Percentiles rank a stretch among this genome's conserved stretches.
Conservation (phyloP, 768 basidiomycete species). For the Hygrocybe coccinea region DNA sequence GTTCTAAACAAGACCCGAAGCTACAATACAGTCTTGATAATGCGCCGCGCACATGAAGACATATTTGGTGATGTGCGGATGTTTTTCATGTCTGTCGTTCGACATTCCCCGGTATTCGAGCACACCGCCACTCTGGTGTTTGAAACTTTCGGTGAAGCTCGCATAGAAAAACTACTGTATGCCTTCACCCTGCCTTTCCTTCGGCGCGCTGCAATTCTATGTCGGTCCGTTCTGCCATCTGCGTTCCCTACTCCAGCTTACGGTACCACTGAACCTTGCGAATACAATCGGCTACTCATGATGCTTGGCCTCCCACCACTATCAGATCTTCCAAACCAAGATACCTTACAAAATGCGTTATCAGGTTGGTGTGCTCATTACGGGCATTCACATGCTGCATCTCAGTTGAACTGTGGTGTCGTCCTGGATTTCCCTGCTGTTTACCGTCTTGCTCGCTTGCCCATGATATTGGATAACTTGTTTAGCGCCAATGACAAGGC, state of each 20-base stretch:
- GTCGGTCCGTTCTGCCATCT: constrained; percentile 64
- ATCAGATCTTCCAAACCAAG: constrained; percentile 73
- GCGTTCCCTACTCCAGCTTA: constrained; percentile 52
- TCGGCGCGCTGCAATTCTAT: constrained; percentile 80
- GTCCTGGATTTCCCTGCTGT: constrained; percentile 75
- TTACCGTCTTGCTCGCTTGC: constrained; percentile 81
- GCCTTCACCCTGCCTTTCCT: constrained; percentile 89
- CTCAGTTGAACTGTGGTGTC: constrained; percentile 75
- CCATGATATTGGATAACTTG: constrained; percentile 75
- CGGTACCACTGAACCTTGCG: constrained; percentile 44
- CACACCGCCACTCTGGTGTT: constrained; percentile 78
- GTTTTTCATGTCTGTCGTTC: constrained; percentile 88
- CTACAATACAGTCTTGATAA: constrained; percentile 41
- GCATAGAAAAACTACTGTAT: constrained; percentile 83
- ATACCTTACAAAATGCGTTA: constrained; percentile 83
- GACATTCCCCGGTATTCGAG: constrained; percentile 83
- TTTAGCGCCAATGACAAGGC: constrained; percentile 71
- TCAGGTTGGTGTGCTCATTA: constrained; percentile 90
- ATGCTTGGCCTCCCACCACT: constrained; percentile 78
- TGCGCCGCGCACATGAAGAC: constrained; percentile 52
- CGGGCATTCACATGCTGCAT: constrained; percentile 71
- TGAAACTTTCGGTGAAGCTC: constrained; percentile 73
- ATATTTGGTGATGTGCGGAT: constrained; percentile 82
- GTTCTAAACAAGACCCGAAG: constrained; percentile 69
- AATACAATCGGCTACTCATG: constrained; percentile 73